phyloP scores from a whole-genome alignment of 148 eudicot species.

The Chenopodium album region DNA sequence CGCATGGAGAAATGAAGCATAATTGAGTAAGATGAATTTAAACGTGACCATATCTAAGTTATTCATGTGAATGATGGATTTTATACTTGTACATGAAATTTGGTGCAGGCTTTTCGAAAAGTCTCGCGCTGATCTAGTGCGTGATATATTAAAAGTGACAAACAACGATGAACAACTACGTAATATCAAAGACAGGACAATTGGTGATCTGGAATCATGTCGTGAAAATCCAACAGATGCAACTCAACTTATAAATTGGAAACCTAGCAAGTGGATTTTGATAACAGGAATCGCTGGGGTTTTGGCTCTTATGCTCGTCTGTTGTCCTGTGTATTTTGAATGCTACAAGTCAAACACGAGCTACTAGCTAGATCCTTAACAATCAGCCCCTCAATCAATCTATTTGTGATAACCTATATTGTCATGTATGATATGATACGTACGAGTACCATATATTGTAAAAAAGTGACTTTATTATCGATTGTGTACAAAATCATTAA shows the following conservation, averaged over 20 bases:
- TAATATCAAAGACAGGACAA: not conserved
- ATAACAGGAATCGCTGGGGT: not conserved
- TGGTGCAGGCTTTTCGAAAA: conserved; percentile 22
- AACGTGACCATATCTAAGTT: no score
- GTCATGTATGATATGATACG: no score
- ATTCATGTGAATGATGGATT: no score
- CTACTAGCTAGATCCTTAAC: not conserved
- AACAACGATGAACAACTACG: not conserved
- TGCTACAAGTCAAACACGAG: no score
- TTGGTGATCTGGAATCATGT: conserved; percentile 12
- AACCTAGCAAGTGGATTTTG: conserved; percentile 6
- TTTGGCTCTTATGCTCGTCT: conserved; percentile 10
- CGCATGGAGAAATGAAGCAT: no score
- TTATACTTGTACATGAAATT: not conserved
- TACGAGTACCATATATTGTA: no score
- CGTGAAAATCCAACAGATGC: not conserved
- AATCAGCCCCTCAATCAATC: not conserved
- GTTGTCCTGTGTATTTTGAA: conserved; percentile 7
- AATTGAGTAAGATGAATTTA: no score
- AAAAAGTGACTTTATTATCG: no score
- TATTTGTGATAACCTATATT: no score
- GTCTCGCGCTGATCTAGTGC: conserved; percentile 2
- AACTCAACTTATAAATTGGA: not conserved
- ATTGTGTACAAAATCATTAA: no score
- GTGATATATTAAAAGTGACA: conserved; percentile 4